Base-by-base conservation (phyloP, 2,329 filamentous ascomycete genomes). In the Zarea fungicola region DNA sequence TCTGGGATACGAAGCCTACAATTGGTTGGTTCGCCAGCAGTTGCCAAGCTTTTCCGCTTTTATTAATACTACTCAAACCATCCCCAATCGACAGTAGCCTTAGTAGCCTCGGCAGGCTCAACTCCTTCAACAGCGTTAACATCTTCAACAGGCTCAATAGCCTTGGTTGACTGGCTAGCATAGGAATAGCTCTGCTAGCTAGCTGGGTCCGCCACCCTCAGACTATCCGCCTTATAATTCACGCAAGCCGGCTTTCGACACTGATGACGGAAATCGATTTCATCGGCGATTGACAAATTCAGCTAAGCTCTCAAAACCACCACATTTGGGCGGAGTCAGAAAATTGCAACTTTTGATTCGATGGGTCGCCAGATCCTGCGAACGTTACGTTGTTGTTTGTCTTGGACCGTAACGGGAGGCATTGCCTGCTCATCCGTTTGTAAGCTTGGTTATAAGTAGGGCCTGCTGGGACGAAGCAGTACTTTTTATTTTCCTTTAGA, bases 361-460 rank as follows among this genome's bases (percentile, higher is more conserved):
- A n/a, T 6, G 16, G 18, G 5, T 46, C 34, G 42, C 42, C 25
- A 25, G 23, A 29, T 37, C 18, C 2, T 16, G 23, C 18, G n/a
- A 14, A 4, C n/a, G 3, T 29, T 8, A 28, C 11, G 23, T 22
- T 11, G 23, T 13, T 37, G 23, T 13, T 8, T 28, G 23, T 13
- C 11, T 28, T 32, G 16, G 23, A 19, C 21, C 13, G 22, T 28
- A 11, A 25, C 5, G 32, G 23, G 23, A 36, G 6, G 42, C 16
- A 29, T 36, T 22, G 34, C 42, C n/a, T n/a, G n/a, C n/a, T n/a
- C n/a, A n/a, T n/a, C n/a, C n/a, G n/a, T n/a, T n/a, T n/a, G n/a
- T n/a, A n/a, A n/a, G n/a, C n/a, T n/a, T n/a, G 32, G 5, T 13
- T 46, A 46, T 46, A 46, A 46, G 42, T 37, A 28, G 22, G 26